Percentiles rank a stretch among this genome's conserved stretches.
phyloP scores from a whole-genome alignment of 202 grass and related monocot genomes.

The Musa balbisiana region DNA sequence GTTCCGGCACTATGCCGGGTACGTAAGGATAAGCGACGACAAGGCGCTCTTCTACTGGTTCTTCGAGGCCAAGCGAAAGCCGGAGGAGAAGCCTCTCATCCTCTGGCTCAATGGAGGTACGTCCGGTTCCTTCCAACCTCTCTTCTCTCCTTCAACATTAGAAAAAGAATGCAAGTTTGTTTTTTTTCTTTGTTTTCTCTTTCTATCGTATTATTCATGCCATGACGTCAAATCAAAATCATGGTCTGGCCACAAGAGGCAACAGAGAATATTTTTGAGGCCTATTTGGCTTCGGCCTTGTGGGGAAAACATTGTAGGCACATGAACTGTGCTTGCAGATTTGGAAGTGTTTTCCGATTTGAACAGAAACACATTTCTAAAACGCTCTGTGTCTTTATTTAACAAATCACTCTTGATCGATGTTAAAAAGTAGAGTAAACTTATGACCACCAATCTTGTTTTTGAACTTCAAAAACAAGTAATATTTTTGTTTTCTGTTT shows the following conservation, averaged over 20 bases:
- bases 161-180: background rate
- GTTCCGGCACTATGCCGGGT: constrained; percentile 79
- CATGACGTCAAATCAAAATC: too few species aligned
- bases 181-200: too few species aligned
- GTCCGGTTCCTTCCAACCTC: background rate
- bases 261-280: too few species aligned
- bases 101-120: constrained; percentile 98
- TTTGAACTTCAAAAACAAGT: too few species aligned
- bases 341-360: too few species aligned
- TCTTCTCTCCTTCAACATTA: background rate
- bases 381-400: background rate
- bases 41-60: constrained; percentile 98
- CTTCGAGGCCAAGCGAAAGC: constrained; percentile 66
- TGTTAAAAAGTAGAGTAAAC: background rate
- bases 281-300: too few species aligned
- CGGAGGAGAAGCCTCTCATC: constrained; percentile 75
- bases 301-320: too few species aligned
- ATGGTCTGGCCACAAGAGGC: too few species aligned
- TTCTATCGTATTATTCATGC: too few species aligned
- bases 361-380: too few species aligned
- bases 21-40: constrained; percentile 43
- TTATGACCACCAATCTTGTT: background rate
- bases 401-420: background rate
- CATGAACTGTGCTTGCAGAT: too few species aligned
- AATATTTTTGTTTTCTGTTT: too few species aligned